Evolutionary conservation across 129 eudicot genomes (phyloP), one percentile per base, ranked within the genome.

Genomic region (Pseudognaphalium luteoalbum): DNA sequence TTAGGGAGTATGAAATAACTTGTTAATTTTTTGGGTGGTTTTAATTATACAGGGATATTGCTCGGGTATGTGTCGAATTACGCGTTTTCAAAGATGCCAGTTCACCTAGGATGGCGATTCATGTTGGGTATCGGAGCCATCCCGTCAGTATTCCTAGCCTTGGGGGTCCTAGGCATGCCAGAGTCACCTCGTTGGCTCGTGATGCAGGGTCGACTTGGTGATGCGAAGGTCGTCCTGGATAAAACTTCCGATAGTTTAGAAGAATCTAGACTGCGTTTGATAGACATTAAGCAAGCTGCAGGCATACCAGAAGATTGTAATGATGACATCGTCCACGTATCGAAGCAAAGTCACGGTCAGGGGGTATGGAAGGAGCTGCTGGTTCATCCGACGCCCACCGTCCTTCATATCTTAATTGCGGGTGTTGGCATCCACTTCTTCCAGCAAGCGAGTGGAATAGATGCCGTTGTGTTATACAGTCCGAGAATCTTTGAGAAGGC

Each of bases 151-250:
- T 71, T 85, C 72, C 28, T 89, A 29, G 88, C 83, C 39, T 11
- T 83, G 44, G 86, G 88, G 29, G 86, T 89, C 12, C 44, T 88
- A 35, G 90, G 83, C 61, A 86, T 88, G 93, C 93, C 93, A 12
- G 96, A 89, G 84, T 89, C 96, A 2, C 96, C 96, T 11, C 87
- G 96, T 57, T 89, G 96, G 96, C 92, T 89, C 20, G 85, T 89
- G 30, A 60, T 85, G 77, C 95, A 87, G 60, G 91, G 95, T 50
- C 85, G 95, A n/a, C 86, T 89, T 22, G 90, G 85, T 9, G 96
- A 89, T 15, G 96, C 96, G 62, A 87, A 74, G 35, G 11, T 15
- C 7, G 92, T 89, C 65, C 85, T 89, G 19, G 89, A 87, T 81
- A 87, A 72, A 39, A 87, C 92, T 19, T 87, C 90, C 2, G 96